These are phyloP conservation scores for Lachnellula arida DNA, from an alignment of 2,329 filamentous ascomycete species.

Conservation along the genomic window DNA sequence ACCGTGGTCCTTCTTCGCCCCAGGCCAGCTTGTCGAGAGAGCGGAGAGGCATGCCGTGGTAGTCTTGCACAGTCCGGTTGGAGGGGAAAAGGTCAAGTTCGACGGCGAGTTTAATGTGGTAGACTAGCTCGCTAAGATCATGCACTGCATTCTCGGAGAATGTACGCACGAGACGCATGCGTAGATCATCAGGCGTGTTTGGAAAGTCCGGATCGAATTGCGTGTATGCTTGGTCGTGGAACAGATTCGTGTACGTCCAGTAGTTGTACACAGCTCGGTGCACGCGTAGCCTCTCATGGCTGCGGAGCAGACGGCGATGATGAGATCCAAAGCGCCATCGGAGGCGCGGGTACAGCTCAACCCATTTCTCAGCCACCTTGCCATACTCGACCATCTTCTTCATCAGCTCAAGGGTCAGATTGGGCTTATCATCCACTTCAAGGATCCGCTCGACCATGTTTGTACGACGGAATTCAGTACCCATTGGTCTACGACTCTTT, in stretches of 20 bases:
- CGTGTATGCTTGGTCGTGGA: conserved; percentile 28
- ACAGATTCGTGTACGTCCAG: conserved; percentile 31
- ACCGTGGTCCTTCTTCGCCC: conserved; percentile 26
- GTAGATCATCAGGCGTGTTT: conserved; percentile 21
- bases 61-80: conserved; percentile 25
- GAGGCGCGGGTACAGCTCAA: conserved; percentile 30
- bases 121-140: conserved; percentile 27
- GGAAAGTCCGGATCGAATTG: conserved; percentile 24
- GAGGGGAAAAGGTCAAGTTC: conserved; percentile 30
- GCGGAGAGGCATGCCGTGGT: conserved; percentile 19
- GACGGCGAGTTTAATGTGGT: conserved; percentile 26
- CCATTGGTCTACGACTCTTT: conserved; percentile 24
- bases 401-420: conserved; percentile 26
- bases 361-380: conserved; percentile 28
- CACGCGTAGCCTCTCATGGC: conserved; percentile 25
- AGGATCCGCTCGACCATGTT: conserved; percentile 23
- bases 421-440: conserved; percentile 15
- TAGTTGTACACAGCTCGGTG: conserved; percentile 29
- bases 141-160: conserved; percentile 26
- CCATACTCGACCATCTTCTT: conserved; percentile 30
- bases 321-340: conserved; percentile 29
- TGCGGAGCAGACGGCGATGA: conserved; percentile 26
- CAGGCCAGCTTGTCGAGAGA: conserved; percentile 27
- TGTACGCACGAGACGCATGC: conserved; percentile 26
- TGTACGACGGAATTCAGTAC: conserved; percentile 28